Evolutionary conservation across 148 eudicot species (phyloP), one percentile per base, ranked within the genome.

Genomic region (Amaranthus hypochondriacus): DNA sequence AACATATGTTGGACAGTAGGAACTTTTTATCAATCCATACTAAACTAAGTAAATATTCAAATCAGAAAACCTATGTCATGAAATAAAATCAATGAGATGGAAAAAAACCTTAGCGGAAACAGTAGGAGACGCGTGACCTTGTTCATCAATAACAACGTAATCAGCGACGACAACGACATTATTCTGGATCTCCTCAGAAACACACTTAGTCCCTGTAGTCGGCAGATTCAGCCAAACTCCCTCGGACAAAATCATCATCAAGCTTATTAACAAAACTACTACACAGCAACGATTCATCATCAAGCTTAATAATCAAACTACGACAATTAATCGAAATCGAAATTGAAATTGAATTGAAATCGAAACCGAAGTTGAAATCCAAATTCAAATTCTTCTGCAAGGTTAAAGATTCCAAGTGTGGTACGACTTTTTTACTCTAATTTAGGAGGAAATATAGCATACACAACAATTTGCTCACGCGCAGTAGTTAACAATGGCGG

Each of bases 101-200:
- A 54, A 2, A 59, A 5, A 48, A n/a, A 89, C 92, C 80, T 76
- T 82, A 56, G 84, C 77, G 18, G 90, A 79, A 68, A 89, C 84
- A 55, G 82, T 83, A 62, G 85, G 80, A 56, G 77, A 10, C 9
- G 61, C 71, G 12, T 79, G 76, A 28, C 78, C 78, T 3, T 82
- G 74, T 49, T 85, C 83, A 62, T 68, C 75, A 75, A 89, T 77
- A 13, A 89, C 83, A n/a, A 75, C 80, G 72, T 77, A 89, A 69
- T 89, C 92, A 62, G 83, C 90, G 8, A 89, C 75, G 69, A 89
- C 90, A 60, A 89, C 92, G 70, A 89, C 87, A 68, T 87, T 83
- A 66, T 82, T 87, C 73, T 83, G 90, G 63, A 89, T 86, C 66
- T 89, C 92, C 68, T 89, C 92, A 5, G 92, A 89, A 5, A 89